phyloP scores from a whole-genome alignment of 177 flowering plant genomes.

The Vitis hybrid region DNA sequence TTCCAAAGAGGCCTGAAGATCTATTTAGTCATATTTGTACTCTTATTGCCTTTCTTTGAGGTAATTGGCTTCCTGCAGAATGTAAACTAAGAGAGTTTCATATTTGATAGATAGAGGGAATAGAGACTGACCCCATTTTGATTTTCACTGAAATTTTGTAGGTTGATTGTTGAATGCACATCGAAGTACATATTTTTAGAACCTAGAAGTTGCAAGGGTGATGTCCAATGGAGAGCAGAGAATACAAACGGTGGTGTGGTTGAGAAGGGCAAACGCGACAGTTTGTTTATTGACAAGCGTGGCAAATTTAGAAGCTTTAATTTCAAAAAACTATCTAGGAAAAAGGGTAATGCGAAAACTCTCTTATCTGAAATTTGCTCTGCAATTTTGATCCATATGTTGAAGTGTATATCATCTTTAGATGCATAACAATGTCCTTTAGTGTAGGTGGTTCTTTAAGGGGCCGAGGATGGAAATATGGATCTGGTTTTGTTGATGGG shows the following conservation, averaged over 20 bases:
- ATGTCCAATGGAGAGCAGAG: conserved; percentile 27
- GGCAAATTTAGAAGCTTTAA: conserved; percentile 58
- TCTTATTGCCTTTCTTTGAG: no score
- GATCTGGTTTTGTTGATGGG: conserved; percentile 92
- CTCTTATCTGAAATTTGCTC: no score
- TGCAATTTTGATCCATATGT: neutral
- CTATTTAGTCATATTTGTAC: no score
- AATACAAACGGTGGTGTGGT: conserved; percentile 16
- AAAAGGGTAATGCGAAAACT: conserved; percentile 41
- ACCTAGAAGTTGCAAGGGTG: conserved; percentile 25
- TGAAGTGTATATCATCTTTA: neutral
- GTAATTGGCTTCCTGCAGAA: no score
- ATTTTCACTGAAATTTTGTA: conserved; percentile 11
- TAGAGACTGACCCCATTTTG: neutral
- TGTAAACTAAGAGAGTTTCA: no score
- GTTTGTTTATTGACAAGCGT: conserved; percentile 56
- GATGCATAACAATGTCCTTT: neutral
- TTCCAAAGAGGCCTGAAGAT: no score
- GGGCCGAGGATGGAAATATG: conserved; percentile 90
- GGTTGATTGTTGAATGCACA: conserved; percentile 33
- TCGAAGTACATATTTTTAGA: conserved; percentile 20
- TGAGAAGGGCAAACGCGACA: conserved; percentile 41
- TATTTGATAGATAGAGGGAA: no score
- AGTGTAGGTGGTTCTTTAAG: conserved; percentile 71
- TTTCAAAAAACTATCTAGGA: conserved; percentile 66